phyloP scores from a whole-genome alignment of 495 filamentous ascomycete species.

The Evernia prunastri region DNA sequence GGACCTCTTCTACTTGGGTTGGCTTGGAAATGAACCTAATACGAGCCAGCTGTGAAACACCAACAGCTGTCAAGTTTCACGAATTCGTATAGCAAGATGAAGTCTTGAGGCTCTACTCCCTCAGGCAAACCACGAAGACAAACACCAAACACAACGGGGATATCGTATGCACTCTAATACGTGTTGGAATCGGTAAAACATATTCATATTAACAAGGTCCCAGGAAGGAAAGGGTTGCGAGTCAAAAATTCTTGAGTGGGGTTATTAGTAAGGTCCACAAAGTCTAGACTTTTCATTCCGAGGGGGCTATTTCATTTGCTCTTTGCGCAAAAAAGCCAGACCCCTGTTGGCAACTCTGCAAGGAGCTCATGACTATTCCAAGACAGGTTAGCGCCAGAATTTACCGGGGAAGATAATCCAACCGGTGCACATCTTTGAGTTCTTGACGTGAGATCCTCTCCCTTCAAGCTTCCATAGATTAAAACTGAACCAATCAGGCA shows the following conservation, averaged over 20 bases:
- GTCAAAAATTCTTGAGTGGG: not conserved
- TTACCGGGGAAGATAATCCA: not conserved
- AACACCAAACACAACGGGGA: too few relatives aligned
- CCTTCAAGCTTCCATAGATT: not conserved
- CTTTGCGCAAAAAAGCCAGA: not conserved
- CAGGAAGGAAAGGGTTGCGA: not conserved
- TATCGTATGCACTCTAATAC: not conserved
- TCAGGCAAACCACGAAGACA: too few relatives aligned
- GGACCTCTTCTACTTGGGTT: not conserved
- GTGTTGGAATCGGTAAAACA: not conserved
- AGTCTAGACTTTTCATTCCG: conserved; percentile 3
- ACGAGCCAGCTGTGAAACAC: not conserved
- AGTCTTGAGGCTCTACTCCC: too few relatives aligned
- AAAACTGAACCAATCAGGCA: not conserved
- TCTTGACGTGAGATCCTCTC: conserved; percentile 4
- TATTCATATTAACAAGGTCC: not conserved
- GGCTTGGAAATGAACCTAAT: not conserved
- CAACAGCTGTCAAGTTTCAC: conserved; percentile 1
- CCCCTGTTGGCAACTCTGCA: conserved; percentile 1
- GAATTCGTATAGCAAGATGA: not conserved
- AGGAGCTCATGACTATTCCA: not conserved
- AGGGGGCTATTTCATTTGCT: not conserved
- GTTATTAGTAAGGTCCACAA: not conserved
- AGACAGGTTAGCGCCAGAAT: not conserved
- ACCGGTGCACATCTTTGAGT: not conserved